Percentiles rank a stretch among this genome's conserved stretches.
These are phyloP conservation scores for Linnemannia exigua DNA, from an alignment of 192 early-diverging fungal species.

Conservation along the genomic window DNA sequence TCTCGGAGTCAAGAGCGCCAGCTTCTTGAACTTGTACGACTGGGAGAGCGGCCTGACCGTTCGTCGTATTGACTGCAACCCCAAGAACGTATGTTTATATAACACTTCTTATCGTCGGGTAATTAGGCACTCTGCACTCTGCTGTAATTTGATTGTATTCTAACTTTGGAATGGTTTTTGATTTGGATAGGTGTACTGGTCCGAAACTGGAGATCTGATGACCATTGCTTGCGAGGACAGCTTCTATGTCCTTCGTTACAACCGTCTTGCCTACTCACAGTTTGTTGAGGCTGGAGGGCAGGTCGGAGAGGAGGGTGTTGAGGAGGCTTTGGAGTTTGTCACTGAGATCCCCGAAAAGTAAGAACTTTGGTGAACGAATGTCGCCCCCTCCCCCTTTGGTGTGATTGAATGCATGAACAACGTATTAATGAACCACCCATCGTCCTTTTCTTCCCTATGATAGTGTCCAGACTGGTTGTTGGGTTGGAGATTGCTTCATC, in stretches of 20 bases:
- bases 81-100: constrained; percentile 72
- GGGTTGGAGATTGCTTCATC: constrained; percentile 99
- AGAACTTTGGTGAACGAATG: not conserved
- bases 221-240: constrained; percentile 94
- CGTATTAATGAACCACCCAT: not conserved
- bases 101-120: not conserved
- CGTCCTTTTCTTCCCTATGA: not conserved
- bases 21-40: constrained; percentile 96
- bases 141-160: too few relatives aligned
- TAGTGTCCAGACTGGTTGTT: constrained; percentile 93
- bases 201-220: constrained; percentile 93
- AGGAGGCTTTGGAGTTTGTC: constrained; percentile 97
- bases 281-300: constrained; percentile 76
- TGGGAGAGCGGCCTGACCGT: constrained; percentile 96
- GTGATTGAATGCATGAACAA: not conserved
- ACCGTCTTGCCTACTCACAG: constrained; percentile 85
- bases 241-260: constrained; percentile 95
- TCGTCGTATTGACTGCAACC: constrained; percentile 94
- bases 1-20: constrained; percentile 87
- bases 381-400: too few relatives aligned
- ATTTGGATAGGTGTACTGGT: constrained; percentile 85
- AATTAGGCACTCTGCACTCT: not conserved
- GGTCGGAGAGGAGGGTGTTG: constrained; percentile 93
- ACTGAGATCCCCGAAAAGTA: constrained; percentile 92
- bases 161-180: not conserved